phyloP scores from a whole-genome alignment of 129 eudicot species.

The Lonicera japonica region DNA sequence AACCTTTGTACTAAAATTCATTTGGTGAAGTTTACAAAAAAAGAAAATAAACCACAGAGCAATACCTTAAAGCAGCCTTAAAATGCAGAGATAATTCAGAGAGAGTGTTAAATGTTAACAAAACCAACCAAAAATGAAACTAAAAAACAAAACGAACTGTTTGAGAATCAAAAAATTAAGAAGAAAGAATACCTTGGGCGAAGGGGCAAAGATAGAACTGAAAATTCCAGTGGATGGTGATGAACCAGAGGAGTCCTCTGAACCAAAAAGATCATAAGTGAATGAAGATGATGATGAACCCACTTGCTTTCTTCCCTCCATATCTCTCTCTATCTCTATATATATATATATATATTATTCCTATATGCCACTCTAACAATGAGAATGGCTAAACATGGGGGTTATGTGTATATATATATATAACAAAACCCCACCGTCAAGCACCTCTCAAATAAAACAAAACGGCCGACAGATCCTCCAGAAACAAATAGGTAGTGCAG shows the following conservation, averaged over 20 bases:
- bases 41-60: too few relatives aligned
- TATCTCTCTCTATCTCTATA: slow-evolving; percentile 13
- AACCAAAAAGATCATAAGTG: slow-evolving; percentile 59
- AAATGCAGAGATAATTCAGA: too few relatives aligned
- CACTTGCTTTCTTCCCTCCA: slow-evolving; percentile 42
- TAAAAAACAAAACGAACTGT: too few relatives aligned
- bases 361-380: background rate
- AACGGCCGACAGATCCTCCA: slow-evolving; percentile 20
- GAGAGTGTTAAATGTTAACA: too few relatives aligned
- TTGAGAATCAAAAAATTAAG: too few relatives aligned
- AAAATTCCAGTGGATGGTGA: slow-evolving; percentile 41
- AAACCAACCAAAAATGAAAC: too few relatives aligned
- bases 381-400: background rate
- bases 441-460: too few relatives aligned
- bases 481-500: slow-evolving; percentile 10
- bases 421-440: slow-evolving; percentile 10
- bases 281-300: slow-evolving; percentile 40
- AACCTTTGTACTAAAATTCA: background rate
- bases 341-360: too few relatives aligned
- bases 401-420: slow-evolving; percentile 11
- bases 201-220: slow-evolving; percentile 45
- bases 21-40: background rate
- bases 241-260: slow-evolving; percentile 37
- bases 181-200: slow-evolving; percentile 39
- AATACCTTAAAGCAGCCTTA: too few relatives aligned